Base-by-base conservation (phyloP, 1,139 yeast species). In the Suhomyces bokatorum region DNA sequence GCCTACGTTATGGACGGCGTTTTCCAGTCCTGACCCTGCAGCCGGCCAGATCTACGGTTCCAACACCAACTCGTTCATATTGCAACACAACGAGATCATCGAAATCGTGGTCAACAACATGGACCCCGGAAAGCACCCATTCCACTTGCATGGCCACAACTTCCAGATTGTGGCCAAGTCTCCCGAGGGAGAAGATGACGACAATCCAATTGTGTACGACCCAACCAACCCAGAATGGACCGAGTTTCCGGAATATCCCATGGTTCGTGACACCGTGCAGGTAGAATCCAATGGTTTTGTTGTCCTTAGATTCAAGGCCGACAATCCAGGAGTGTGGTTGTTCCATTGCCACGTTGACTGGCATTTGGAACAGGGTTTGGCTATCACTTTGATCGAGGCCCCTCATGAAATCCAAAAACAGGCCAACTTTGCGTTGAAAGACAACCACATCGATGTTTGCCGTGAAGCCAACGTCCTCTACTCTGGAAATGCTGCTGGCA, bases 281-380 rank as follows among this genome's bases (percentile, higher is more conserved):
- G 81, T 85, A 26, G 77, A 80, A 48, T 80, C 87, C 32, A 81
- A 83, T 53, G 87, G 90, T 0, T 78, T 81, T 56, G 59, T 82
- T 39, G 89, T 84, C 3, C 53, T 85, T 39, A 70, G 95, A 59
- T 85, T 85, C 63, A 77, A 70, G 54, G 89, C 95, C 42, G 81
- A 85, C 58, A 87, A 88, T 63, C 96, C 96, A 24, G 96, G 96
- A 58, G 89, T 87, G 34, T 88, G 96, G 95, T 75, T 85, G 59
- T 89, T 89, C 87, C 97, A 89, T 64, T 90, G 97, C 69, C 97
- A 89, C 59, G 84, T 89, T 54, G 96, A 89, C 59, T 89, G 97
- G 97, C 97, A 89, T 70, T 77, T 89, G 72, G 83, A 81, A 57
- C 96, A 88, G 67, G 97, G 97, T 50, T 75, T 89, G 49, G 91